Evolutionary conservation across 306 rosid species (phyloP), one percentile per base, ranked within the genome.

Genomic region (Sesbania bispinosa): DNA sequence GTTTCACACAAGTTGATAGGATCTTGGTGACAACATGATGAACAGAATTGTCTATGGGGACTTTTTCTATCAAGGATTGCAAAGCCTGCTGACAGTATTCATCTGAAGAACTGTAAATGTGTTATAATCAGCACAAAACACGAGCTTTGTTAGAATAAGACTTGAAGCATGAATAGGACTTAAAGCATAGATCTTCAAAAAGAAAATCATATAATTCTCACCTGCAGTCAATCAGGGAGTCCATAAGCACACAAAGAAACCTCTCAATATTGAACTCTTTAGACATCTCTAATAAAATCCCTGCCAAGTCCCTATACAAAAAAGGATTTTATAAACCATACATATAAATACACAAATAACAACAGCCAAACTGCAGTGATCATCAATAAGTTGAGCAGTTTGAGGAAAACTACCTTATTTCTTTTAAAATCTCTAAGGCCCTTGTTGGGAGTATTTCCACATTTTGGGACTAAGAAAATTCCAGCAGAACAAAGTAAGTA

Each of bases 161-260:
- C 10, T 18, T 38, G 51, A 69, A 53, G 46, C 45, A 79, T 46
- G 24, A 26, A 41, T 4, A 57, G 10, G 18, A 68, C 10, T 18
- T 38, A 55, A 69, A 53, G 46, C 45, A 79, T 46, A 48, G 27
- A 29, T 15, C 24, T 6, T 35, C 73, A 67, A 11, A 70, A 61
- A 24, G 45, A 64, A 33, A 46, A 60, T 18, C 54, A 65, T n/a
- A 23, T 30, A 32, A 24, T 30, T 19, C 84, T 74, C 81, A 93
- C 98, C 98, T 84, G 81, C 77, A 80, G 54, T 85, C 86, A 84
- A 93, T 83, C 59, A 93, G 80, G 77, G 96, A 85, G 41, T 85
- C 94, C 88, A 93, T 67, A 75, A 93, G 87, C 77, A 90, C 78
- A 11, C 53, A 47, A 26, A 93, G 77, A 78, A 93, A 93, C 70